Evolutionary conservation across 768 basidiomycete genomes (phyloP).

Genomic region (Calocybe cyanea): DNA sequence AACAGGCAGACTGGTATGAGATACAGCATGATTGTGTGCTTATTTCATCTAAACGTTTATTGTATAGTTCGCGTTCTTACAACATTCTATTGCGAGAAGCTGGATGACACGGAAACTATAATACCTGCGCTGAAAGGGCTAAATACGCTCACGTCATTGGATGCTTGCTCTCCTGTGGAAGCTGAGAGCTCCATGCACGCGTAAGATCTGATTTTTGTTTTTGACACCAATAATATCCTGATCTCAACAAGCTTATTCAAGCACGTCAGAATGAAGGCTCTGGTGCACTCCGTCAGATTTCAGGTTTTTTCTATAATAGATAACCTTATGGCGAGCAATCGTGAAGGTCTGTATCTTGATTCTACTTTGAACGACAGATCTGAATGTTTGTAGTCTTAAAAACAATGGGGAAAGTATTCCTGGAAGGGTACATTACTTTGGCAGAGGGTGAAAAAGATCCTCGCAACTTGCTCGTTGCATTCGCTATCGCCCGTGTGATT

Average conservation of each 20-base stretch:
- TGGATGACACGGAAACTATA: conserved; percentile 82
- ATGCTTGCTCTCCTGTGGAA: conserved; percentile 63
- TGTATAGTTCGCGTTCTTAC: conserved; percentile 74
- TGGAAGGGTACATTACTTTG: conserved; percentile 71
- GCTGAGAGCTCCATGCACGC: conserved; percentile 60
- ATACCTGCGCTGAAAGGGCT: conserved; percentile 81
- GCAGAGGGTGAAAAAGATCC: conserved; percentile 98
- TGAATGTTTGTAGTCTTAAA: conserved; percentile 52
- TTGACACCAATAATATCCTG: background rate
- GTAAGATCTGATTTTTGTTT: conserved; percentile 25
- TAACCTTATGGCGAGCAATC: conserved; percentile 64
- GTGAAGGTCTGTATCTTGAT: conserved; percentile 46
- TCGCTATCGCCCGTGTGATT: conserved; percentile 83
- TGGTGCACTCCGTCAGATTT: conserved; percentile 81
- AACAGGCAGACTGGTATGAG: conserved; percentile 79
- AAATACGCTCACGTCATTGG: conserved; percentile 55
- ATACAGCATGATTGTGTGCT: background rate
- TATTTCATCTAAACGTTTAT: conserved; percentile 10
- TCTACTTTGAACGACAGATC: background rate
- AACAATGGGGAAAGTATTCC: conserved; percentile 65
- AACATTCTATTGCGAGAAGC: conserved; percentile 79
- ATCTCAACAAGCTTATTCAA: conserved; percentile 56
- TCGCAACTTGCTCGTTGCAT: conserved; percentile 85
- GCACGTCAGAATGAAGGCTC: conserved; percentile 76
- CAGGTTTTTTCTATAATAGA: conserved; percentile 81